Evolutionary conservation across 2,329 filamentous ascomycete genomes (phyloP).

Genomic region (Arthrinium phaeospermum): DNA sequence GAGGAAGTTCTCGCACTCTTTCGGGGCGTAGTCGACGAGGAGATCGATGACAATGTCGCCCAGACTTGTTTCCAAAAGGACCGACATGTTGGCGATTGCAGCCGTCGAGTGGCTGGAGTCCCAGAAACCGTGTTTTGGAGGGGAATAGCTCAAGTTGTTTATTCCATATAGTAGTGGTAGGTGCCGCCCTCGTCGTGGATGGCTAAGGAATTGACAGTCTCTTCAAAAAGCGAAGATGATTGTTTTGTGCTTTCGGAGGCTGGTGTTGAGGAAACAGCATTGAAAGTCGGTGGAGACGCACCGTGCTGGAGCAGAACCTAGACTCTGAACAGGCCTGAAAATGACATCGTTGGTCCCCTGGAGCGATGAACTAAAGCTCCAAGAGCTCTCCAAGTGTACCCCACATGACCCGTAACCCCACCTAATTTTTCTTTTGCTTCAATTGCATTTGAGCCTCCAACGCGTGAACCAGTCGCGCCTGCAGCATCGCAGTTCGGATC

Average conservation of each 20-base stretch:
- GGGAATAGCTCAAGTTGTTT: not conserved
- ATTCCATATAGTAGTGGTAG: not conserved
- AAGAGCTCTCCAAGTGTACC: not conserved
- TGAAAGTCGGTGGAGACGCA: not conserved
- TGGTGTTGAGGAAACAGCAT: not conserved
- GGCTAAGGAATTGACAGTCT: not conserved
- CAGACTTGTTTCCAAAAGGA: constrained; percentile 88
- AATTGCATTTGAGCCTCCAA: constrained; percentile 3
- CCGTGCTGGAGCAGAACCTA: not conserved
- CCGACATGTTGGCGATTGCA: constrained; percentile 72
- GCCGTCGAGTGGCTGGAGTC: not conserved
- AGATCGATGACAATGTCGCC: constrained; percentile 97
- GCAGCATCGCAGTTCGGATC: not conserved
- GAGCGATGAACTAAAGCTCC: not conserved
- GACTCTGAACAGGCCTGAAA: not conserved
- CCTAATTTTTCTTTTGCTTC: constrained; percentile 9
- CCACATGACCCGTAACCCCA: constrained; percentile 3
- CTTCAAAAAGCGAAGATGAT: not conserved
- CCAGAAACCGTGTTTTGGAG: not conserved
- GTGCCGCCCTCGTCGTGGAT: not conserved
- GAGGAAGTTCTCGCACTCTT: constrained; percentile 95
- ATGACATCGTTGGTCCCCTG: constrained; percentile 15
- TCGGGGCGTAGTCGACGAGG: constrained; percentile 85
- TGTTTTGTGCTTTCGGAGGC: not conserved
- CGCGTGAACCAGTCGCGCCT: constrained; percentile 9